A percentile compares a stretch with the other conserved stretches of the same genome.
Evolutionary conservation across 2,329 filamentous ascomycete species (phyloP).

Genomic region (Geosmithia morbida): DNA sequence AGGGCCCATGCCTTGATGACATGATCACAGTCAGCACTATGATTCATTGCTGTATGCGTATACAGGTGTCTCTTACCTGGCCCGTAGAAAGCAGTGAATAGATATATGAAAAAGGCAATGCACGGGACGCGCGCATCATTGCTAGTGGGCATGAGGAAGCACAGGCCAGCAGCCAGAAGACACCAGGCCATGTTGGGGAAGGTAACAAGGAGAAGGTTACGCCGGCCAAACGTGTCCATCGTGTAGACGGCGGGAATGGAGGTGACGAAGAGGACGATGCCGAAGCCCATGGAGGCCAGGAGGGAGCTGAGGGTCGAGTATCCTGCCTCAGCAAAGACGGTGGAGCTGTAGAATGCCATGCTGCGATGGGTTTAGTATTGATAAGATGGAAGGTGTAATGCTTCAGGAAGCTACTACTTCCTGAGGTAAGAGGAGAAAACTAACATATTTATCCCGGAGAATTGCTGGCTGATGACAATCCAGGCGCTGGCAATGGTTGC

Average conservation of each 20-base stretch:
- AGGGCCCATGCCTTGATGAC: constrained; percentile 7
- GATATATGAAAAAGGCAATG: constrained; percentile 34
- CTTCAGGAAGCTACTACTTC: accelerated
- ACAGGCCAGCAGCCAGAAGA: constrained; percentile 19
- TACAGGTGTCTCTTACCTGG: constrained; percentile 16
- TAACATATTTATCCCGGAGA: constrained; percentile 10
- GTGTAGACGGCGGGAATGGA: constrained; percentile 37
- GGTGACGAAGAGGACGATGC: constrained; percentile 36
- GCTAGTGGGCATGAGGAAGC: constrained; percentile 27
- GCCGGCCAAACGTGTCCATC: constrained; percentile 36
- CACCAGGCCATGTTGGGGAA: constrained; percentile 16
- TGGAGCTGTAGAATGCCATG: constrained; percentile 35
- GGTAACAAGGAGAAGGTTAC: constrained; percentile 21
- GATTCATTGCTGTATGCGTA: background rate
- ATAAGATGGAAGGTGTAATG: background rate
- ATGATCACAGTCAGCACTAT: background rate
- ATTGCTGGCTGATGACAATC: constrained; percentile 17
- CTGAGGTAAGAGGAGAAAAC: background rate
- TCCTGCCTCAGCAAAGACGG: constrained; percentile 31
- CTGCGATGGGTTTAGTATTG: constrained; percentile 13
- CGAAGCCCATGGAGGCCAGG: constrained; percentile 36
- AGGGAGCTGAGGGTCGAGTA: constrained; percentile 24
- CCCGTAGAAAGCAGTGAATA: constrained; percentile 29
- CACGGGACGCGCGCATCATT: constrained; percentile 25
- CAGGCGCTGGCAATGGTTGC: constrained; percentile 18